phyloP scores from a whole-genome alignment of 495 filamentous ascomycete species.

The Bombardia bombarda region DNA sequence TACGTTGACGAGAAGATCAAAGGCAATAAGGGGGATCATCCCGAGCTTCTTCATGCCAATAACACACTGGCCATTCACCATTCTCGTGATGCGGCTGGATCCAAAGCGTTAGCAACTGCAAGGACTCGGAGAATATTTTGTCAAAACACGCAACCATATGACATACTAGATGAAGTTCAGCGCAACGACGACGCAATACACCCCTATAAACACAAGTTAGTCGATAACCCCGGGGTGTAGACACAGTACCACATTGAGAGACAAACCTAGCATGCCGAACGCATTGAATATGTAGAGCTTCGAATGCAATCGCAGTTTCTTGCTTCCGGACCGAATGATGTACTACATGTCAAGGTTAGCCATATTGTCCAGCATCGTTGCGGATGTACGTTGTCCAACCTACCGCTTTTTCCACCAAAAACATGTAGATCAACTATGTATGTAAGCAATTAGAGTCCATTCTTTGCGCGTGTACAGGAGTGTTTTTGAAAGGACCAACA shows the following conservation, averaged over 20 bases:
- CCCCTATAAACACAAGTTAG: constrained; percentile 23
- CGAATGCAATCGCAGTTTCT: constrained; percentile 35
- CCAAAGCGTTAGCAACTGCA: constrained; percentile 3
- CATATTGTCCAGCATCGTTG: too few relatives aligned
- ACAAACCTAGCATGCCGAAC: constrained; percentile 41
- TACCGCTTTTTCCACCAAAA: constrained; percentile 47
- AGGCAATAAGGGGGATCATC: constrained; percentile 43
- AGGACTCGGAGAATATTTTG: too few relatives aligned
- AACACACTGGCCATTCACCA: constrained; percentile 40
- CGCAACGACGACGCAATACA: constrained; percentile 37
- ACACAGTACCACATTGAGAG: background rate
- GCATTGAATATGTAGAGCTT: constrained; percentile 45
- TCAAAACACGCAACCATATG: background rate
- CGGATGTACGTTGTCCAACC: too few relatives aligned
- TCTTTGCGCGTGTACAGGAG: background rate
- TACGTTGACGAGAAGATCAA: constrained; percentile 44
- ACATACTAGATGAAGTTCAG: constrained; percentile 46
- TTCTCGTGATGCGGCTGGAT: constrained; percentile 35
- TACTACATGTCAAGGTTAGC: too few relatives aligned
- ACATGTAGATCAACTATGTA: constrained; percentile 43
- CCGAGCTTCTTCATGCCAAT: constrained; percentile 44
- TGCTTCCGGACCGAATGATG: constrained; percentile 35
- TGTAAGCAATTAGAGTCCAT: constrained; percentile 2
- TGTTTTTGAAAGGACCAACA: constrained; percentile 16
- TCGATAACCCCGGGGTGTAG: background rate